Percentiles rank a stretch among this genome's conserved stretches.
phyloP scores from a whole-genome alignment of 805 yeast species.

The Yamadazyma paraphyllophila region DNA sequence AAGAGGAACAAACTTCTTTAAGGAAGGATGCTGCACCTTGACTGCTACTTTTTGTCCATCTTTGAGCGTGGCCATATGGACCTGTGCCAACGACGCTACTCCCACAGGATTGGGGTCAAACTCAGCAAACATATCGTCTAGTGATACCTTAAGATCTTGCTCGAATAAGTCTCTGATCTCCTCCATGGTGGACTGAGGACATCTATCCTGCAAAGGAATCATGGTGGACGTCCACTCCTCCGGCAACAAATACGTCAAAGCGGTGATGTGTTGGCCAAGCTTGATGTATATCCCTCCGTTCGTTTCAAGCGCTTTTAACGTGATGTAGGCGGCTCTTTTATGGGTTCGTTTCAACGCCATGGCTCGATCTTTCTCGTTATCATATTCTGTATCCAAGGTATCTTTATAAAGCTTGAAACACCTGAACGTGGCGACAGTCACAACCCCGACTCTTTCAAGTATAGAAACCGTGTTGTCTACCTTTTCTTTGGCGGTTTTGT shows the following conservation, averaged over 20 bases:
- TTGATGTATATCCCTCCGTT: conserved; percentile 95
- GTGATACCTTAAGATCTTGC: conserved; percentile 58
- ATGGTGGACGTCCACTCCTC: conserved; percentile 93
- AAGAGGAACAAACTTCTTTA: conserved; percentile 83
- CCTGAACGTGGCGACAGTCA: conserved; percentile 62
- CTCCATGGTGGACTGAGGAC: conserved; percentile 75
- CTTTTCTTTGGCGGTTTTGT: conserved; percentile 32
- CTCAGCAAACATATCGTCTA: conserved; percentile 63
- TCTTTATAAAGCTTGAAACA: conserved; percentile 72
- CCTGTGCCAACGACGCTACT: conserved; percentile 95
- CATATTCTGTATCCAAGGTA: conserved; percentile 47
- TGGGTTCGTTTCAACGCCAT: conserved; percentile 67
- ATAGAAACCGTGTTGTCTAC: conserved; percentile 35
- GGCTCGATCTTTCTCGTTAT: conserved; percentile 41
- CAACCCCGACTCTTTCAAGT: conserved; percentile 57
- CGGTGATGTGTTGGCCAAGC: conserved; percentile 91
- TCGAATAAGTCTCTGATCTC: conserved; percentile 67
- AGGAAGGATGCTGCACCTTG: conserved; percentile 88
- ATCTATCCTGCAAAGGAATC: conserved; percentile 87
- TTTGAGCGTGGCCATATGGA: conserved; percentile 70
- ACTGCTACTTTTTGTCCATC: conserved; percentile 82
- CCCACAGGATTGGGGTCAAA: conserved; percentile 82
- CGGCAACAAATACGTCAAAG: conserved; percentile 88
- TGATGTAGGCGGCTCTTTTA: conserved; percentile 69
- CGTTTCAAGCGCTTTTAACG: conserved; percentile 71